A percentile compares a stretch with the other conserved stretches of the same genome.
These are phyloP conservation scores for Globisporangium ultimum DNA, from an alignment of 352 stramenopile species.

Conservation along the genomic window DNA sequence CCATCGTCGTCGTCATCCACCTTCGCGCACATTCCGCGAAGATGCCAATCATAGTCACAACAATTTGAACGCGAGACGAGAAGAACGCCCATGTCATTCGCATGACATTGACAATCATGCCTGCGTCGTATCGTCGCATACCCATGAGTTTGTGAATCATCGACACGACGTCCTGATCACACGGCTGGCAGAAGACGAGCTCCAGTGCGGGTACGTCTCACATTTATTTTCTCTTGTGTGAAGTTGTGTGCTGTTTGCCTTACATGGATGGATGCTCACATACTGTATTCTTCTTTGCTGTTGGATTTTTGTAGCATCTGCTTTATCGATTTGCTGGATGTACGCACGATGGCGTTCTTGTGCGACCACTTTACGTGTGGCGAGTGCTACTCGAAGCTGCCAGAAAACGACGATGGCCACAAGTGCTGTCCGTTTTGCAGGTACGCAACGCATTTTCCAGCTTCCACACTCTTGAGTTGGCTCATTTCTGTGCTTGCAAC, in stretches of 20 bases:
- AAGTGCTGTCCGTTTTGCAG: conserved; percentile 75
- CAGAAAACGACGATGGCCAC: conserved; percentile 34
- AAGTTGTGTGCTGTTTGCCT: background rate
- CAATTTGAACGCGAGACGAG: conserved; percentile 3
- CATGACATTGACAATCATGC: conserved; percentile 23
- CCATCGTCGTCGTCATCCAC: background rate
- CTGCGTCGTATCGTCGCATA: conserved; percentile 14
- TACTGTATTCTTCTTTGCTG: background rate
- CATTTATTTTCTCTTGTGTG: background rate
- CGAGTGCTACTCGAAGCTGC: conserved; percentile 50
- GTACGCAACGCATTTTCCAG: conserved; percentile 9
- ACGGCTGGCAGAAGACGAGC: conserved; percentile 53
- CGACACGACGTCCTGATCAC: conserved; percentile 46
- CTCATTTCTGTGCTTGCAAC: background rate
- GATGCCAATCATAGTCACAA: background rate
- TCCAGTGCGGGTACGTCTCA: conserved; percentile 45
- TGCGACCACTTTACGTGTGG: conserved; percentile 66
- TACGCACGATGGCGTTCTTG: conserved; percentile 51
- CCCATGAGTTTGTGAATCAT: conserved; percentile 35
- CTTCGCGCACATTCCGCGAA: background rate
- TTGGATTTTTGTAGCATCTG: conserved; percentile 43
- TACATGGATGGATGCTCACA: background rate
- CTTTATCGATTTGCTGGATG: conserved; percentile 57
- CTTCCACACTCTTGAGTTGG: background rate
- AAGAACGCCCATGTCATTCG: conserved; percentile 35